Conservation (phyloP, 495 filamentous ascomycete species). For the Trichoderma virens region DNA sequence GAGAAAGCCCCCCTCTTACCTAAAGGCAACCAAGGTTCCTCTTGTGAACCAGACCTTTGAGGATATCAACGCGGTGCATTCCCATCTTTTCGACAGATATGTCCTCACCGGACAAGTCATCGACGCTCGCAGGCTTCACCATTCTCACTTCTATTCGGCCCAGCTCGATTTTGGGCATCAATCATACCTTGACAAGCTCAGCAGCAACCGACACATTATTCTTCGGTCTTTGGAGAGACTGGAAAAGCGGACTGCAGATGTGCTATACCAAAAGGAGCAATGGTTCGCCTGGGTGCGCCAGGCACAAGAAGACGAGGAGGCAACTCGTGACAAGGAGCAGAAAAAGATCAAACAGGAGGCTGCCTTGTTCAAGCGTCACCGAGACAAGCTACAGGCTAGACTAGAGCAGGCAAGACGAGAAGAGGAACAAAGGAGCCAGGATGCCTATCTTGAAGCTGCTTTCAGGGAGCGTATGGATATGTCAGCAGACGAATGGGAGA, state of each 20-base stretch:
- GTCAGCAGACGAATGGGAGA: slow-evolving; percentile 22
- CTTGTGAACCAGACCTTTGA: slow-evolving; percentile 37
- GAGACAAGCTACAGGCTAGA: slow-evolving; percentile 31
- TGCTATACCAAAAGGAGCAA: slow-evolving; percentile 39
- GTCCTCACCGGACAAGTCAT: slow-evolving; percentile 43
- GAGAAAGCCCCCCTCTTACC: slow-evolving; percentile 26
- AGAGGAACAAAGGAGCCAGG: slow-evolving; percentile 37
- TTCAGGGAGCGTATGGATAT: slow-evolving; percentile 34
- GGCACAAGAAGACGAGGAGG: slow-evolving; percentile 39
- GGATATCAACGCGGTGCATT: slow-evolving; percentile 33
- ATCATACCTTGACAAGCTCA: slow-evolving; percentile 38
- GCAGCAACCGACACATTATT: slow-evolving; percentile 31
- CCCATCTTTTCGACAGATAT: slow-evolving; percentile 34
- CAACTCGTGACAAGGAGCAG: slow-evolving; percentile 41
- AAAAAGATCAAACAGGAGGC: slow-evolving; percentile 45
- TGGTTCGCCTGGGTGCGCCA: slow-evolving; percentile 43
- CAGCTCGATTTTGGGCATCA: slow-evolving; percentile 38
- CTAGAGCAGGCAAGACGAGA: slow-evolving; percentile 26
- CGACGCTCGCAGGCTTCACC: slow-evolving; percentile 43
- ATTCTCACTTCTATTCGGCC: slow-evolving; percentile 44
- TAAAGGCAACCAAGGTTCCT: slow-evolving; percentile 23
- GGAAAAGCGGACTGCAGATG: slow-evolving; percentile 36
- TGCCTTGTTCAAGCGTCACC: slow-evolving; percentile 41
- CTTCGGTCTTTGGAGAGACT: slow-evolving; percentile 37
- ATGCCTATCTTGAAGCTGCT: slow-evolving; percentile 37